Evolutionary conservation across 2,329 filamentous ascomycete species (phyloP), one percentile per base, ranked within the genome.

Genomic region (Aspergillus brasiliensis): DNA sequence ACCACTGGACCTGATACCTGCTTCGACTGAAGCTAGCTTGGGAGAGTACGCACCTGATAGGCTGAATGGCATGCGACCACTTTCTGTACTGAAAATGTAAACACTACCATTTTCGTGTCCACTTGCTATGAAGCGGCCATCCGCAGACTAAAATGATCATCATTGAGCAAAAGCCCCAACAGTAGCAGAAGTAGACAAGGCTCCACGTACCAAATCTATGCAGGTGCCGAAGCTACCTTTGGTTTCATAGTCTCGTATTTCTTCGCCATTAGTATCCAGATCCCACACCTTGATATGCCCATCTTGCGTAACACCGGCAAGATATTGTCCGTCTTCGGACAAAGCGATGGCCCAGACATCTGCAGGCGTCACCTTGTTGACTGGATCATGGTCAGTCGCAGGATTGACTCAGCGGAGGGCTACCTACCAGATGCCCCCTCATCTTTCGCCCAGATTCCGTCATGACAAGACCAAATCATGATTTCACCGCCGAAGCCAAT

Each of bases 61-160:
- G 7, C 92, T 95, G 76, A 97, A 94, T 11, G 91, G 82, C 68
- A 99, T 86, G 56, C 91, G 86, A 3, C 91, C 91, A 0, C 90
- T 92, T 67, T 92, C 89, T 70, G 97, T 98, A 80, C 92, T 93
- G 83, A 98, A 99, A 62, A 99, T 87, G 78, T 97, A 97, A 63
- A 98, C 86, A 11, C 88, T 88, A 15, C 95, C 95, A 70, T 91
- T 97, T 74, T 97, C 91, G 77, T 99, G 94, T 0, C 95, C 95
- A 55, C 90, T 96, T 3, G 93, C 94, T 28, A 93, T 96, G 75
- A 92, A 90, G 63, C 86, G 88, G 56, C 93, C 94, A 75, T 99
- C 90, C 19, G 80, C 73, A 61, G 85, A 88, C 84, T 86, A 34
- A 13, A 34, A 34, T 13, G 34, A 40, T 52, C 11, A 42, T n/a